Base-by-base conservation (phyloP, 1,284 basidiomycete genomes). In the Paramarasmius palmivorus region DNA sequence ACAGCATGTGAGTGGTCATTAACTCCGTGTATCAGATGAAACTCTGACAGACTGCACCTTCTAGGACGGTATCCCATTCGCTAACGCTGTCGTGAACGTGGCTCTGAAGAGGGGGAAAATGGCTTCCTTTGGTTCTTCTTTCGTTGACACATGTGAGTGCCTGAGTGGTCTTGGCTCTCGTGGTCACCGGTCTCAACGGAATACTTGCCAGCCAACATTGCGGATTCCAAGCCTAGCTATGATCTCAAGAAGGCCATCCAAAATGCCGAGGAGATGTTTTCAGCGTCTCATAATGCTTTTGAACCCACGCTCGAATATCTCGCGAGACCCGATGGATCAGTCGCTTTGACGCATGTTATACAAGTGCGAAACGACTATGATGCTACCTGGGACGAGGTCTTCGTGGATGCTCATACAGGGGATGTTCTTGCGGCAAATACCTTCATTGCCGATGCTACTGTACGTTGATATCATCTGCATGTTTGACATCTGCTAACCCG, bases 301-400 rank as follows among this genome's bases (percentile, higher is more conserved):
- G 63, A 66, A 1, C 50, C 70, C 0, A 64, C 65, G 0, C 54
- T 75, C 9, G 70, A 65, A 65, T 77, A 74, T 59, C 65, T 79
- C 32, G 73, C 66, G 8, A 66, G 67, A 52, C 67, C 72, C 15
- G 76, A 80, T 57, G 77, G 76, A 40, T 73, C 76, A 5, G 69
- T 77, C 32, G 71, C 73, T 38, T 73, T 81, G 44, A 72, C 68
- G 3, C 71, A 82, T 56, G 78, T 82, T 47, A 64, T 80, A 50
- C 77, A 82, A 65, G 75, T 84, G 48, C 76, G 79, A 63, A 81
- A 80, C 54, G 74, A 77, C 17, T 67, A 67, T 57, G 69, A 73
- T 34, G 75, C 77, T 53, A 73, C 76, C 25, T 86, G 82, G 82
- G 77, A 78, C 61, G 80, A 85, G 68, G 84, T 81, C 0, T 83